Evolutionary conservation across 73 alveolate genomes (phyloP).

Genomic region (Strombidium stylifer): DNA sequence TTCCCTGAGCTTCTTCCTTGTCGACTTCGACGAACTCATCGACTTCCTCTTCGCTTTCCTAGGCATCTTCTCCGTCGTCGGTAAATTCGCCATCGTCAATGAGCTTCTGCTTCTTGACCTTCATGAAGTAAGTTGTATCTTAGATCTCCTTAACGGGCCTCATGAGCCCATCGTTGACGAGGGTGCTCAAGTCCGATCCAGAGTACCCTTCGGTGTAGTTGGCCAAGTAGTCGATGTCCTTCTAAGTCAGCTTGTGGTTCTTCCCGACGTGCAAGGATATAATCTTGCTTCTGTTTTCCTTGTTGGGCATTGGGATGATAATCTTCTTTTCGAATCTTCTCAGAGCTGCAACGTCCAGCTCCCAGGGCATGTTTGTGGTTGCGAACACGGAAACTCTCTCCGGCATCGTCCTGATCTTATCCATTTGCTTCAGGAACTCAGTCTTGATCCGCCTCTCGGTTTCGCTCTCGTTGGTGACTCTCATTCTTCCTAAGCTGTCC

Average conservation of each 20-base stretch:
- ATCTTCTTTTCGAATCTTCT: conserved; percentile 77
- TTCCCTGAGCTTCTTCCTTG: too few species aligned
- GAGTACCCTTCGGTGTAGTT: conserved; percentile 50
- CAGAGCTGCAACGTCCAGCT: conserved; percentile 71
- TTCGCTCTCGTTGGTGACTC: conserved; percentile 63
- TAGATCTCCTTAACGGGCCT: conserved; percentile 52
- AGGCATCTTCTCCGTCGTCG: conserved; percentile 6
- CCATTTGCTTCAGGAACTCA: conserved; percentile 74
- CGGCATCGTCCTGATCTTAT: conserved; percentile 38
- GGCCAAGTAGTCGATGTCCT: conserved; percentile 44
- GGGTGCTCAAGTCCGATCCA: conserved; percentile 54
- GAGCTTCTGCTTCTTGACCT: conserved; percentile 3
- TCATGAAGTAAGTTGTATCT: conserved; percentile 38
- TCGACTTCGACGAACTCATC: too few species aligned
- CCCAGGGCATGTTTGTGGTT: conserved; percentile 87
- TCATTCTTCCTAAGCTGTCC: conserved; percentile 61
- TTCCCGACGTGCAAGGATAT: conserved; percentile 49
- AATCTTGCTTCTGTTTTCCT: conserved; percentile 62
- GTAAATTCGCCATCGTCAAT: conserved; percentile 1
- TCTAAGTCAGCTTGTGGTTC: conserved; percentile 31
- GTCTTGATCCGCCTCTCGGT: conserved; percentile 63
- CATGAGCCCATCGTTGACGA: conserved; percentile 62
- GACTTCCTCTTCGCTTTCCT: conserved; percentile 14
- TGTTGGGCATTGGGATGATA: conserved; percentile 73
- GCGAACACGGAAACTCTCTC: conserved; percentile 74